Base-by-base conservation (phyloP, 306 rosid species). In the Leucaena leucocephala region DNA sequence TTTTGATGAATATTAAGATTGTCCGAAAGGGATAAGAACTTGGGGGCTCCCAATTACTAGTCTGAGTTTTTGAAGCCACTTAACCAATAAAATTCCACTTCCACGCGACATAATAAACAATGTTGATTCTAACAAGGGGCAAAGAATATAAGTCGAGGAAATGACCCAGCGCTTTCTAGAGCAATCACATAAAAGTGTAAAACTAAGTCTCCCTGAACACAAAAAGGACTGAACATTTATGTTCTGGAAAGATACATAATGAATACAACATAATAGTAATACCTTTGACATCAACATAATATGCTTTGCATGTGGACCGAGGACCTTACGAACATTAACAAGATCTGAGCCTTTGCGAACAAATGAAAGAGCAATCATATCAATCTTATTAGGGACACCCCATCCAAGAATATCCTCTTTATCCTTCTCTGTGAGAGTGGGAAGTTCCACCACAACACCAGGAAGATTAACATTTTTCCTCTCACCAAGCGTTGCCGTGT, bases 311-410 rank as follows among this genome's bases (percentile, higher is more conserved):
- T 58, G 64, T 58, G 64, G 64, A 0, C 64, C 64, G 3, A 58
- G 64, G 35, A 58, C 64, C 64, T 58, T 58, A 9, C 64, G 64
- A 58, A 58, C 64, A 3, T 13, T 22, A 22, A 58, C 64, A 58
- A 58, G 64, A 58, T 58, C 64, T 58, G 64, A 58, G 36, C 64
- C 64, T 58, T 58, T 58, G 64, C 64, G 64, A 58, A 58, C 64
- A 22, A 58, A 58, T 22, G 64, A 58, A 58, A 58, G 64, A 58
- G 64, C 64, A 58, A 58, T 58, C 64, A 58, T 58, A 19, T 58
- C 64, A 22, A 58, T 58, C 5, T 11, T 58, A 36, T 58, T 58
- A 58, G 64, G 64, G 64, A 58, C 15, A 22, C 64, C 64, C 64
- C 64, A 58, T 22, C 3, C 7, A 58, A 58, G 64, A 58, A 58